Base-by-base conservation (phyloP, 257 asterid genomes). In the Schizonepeta tenuifolia region DNA sequence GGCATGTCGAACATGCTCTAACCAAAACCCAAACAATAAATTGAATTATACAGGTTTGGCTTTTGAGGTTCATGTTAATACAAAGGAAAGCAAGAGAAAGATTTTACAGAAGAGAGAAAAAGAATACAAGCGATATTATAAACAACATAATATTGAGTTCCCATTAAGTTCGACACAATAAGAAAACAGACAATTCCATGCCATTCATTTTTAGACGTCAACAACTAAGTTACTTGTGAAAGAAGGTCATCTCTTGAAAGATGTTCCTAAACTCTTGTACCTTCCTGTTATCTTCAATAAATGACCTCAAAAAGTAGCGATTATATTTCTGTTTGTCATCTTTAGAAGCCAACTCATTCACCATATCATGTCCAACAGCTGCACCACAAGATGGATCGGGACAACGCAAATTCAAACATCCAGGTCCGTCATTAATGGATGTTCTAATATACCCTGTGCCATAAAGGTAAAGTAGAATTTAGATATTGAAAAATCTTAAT, bases 341-440 rank as follows among this genome's bases (percentile, higher is more conserved):
- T 20, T 69, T 57, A 22, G 82, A 72, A 73, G 95, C 90, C 81
- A 89, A 78, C 58, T 76, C 78, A 70, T 83, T 85, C 83, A 91
- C 86, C 97, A 91, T 91, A 81, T 89, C 97, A 80, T 85, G 89
- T 71, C 93, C 93, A 67, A 91, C 76, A 49, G 93, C 97, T 76
- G 95, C 97, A 41, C 82, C 77, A 80, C 97, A 91, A 66, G 96
- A 88, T 82, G 97, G 97, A 86, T 87, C 97, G 47, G 98, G 98
- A 74, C 98, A 92, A n/a, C 93, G 92, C 82, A 90, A 82, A 90
- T 71, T 88, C 85, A 90, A 82, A 79, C 98, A 90, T 79, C 98
- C 98, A 80, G 98, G 97, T 67, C 98, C 98, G 77, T 92, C 98
- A 79, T 80, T 88, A 55, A 92, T 87, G 84, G 98, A 41, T 9